A percentile compares a stretch with the other conserved stretches of the same genome.
phyloP scores from a whole-genome alignment of 768 basidiomycete species.

The Pisolithus microcarpus region DNA sequence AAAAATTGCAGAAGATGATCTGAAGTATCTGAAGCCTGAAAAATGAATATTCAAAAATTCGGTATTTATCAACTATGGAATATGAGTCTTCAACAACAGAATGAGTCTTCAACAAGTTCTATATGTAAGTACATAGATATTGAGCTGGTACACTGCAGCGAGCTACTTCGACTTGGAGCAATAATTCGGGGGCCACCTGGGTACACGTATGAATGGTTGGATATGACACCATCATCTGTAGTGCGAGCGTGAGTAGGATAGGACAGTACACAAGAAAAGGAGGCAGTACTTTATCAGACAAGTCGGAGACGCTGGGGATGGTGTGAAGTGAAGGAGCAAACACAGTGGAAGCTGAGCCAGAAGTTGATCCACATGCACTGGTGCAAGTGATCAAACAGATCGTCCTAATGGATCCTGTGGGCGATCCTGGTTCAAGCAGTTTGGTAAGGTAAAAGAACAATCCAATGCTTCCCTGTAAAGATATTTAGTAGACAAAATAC shows the following conservation, averaged over 20 bases:
- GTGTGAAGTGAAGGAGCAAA: conserved; percentile 71
- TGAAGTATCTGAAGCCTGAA: too few species aligned
- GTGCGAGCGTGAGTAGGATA: conserved; percentile 56
- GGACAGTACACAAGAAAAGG: conserved; percentile 38
- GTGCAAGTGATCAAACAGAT: conserved; percentile 51
- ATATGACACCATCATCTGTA: conserved; percentile 67
- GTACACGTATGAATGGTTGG: conserved; percentile 59
- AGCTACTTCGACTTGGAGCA: conserved; percentile 54
- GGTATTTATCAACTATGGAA: too few species aligned
- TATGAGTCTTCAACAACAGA: too few species aligned
- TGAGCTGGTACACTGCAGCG: conserved; percentile 56
- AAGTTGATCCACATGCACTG: conserved; percentile 31
- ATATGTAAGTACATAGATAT: too few species aligned
- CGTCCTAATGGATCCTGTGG: conserved; percentile 57
- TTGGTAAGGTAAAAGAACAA: conserved; percentile 43
- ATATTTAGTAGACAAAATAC: too few species aligned
- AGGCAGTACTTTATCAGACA: conserved; percentile 37
- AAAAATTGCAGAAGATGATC: too few species aligned
- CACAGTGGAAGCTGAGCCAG: conserved; percentile 63
- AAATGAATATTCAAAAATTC: too few species aligned
- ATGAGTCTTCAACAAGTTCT: too few species aligned
- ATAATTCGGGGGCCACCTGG: conserved; percentile 70
- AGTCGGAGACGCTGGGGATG: conserved; percentile 67
- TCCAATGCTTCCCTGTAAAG: conserved; percentile 68
- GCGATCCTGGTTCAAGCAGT: conserved; percentile 39